Base-by-base conservation (phyloP, 345 rosid genomes). In the Citrus mangshanensis region DNA sequence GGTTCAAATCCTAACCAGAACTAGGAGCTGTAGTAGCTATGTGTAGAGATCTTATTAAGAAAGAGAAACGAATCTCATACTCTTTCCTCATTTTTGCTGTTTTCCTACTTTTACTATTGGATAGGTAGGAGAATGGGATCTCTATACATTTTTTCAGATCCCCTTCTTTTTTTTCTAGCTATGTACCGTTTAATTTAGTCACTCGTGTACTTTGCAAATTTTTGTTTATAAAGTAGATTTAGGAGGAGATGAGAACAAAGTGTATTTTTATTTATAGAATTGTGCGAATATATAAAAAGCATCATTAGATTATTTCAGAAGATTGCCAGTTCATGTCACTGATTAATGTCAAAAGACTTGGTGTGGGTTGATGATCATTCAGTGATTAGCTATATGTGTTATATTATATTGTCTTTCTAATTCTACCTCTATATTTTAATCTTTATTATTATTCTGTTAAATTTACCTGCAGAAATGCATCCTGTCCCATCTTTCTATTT, bases 1-100 rank as follows among this genome's bases (percentile, higher is more conserved):
- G 83, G 35, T 70, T 78, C 92, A 49, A 90, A 89, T 81, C 92
- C 94, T 42, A 84, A 74, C 63, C 89, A 85, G 79, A 90, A 89
- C 88, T 82, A 86, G 86, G 80, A 70, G 82, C 55, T 4, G 32
- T 65, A 38, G 37, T 54, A 37, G 37, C 63, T 58, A 73, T 56
- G 59, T 59, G 60, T 78, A 74, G 75, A 83, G 83, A 83, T 80
- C 69, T 74, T 65, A 61, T 46, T 70, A 49, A 64, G 83, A 69
- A 73, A 70, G 79, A 80, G 77, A 77, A 73, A 37, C 63, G 51
- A 13, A 59, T 67, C 38, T 59, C 55, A 38, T 68, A 75, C 82
- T 49, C 80, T 77, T 80, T 77, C 83, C 16, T 27, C 56, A 73
- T 77, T 80, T 83, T 83, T 78, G 81, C 72, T 55, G 79, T 80